Conservation (phyloP, 2,329 filamentous ascomycete genomes). For the Leptographium radiaticola region DNA sequence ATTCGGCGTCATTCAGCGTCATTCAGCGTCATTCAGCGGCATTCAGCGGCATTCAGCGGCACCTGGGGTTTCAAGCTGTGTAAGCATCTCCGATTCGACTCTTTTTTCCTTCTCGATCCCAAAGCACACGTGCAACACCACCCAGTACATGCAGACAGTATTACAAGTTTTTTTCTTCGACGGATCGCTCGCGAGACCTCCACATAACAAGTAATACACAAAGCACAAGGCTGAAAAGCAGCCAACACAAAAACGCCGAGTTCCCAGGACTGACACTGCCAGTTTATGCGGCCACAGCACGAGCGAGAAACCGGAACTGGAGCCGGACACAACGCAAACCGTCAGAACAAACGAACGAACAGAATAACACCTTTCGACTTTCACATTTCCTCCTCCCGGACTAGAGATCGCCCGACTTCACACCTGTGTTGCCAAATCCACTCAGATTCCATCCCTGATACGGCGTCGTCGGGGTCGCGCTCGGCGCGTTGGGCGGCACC, state of each 20-base stretch:
- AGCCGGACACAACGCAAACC: too few relatives aligned
- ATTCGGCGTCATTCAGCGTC: neutral
- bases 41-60: neutral
- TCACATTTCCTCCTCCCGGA: too few relatives aligned
- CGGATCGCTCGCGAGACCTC: too few relatives aligned
- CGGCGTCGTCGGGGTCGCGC: constrained; percentile 14
- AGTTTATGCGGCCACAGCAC: neutral
- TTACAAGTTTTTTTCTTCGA: too few relatives aligned
- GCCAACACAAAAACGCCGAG: neutral
- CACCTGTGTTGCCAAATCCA: constrained; percentile 26
- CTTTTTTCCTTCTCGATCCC: too few relatives aligned
- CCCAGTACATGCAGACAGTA: too few relatives aligned
- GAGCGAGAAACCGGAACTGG: neutral
- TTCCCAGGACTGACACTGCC: neutral
- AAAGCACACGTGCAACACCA: too few relatives aligned
- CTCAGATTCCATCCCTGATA: constrained; percentile 27
- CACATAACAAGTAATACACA: too few relatives aligned
- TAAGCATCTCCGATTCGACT: too few relatives aligned
- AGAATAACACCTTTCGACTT: neutral
- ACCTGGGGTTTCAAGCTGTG: too few relatives aligned
- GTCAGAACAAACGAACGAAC: neutral
- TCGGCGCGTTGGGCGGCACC: constrained; percentile 3
- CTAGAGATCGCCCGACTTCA: constrained; percentile 20
- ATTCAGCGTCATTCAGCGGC: too few relatives aligned
- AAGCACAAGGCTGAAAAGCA: neutral